phyloP scores from a whole-genome alignment of 2,329 filamentous ascomycete genomes.

The Monosporascus cannonballus region DNA sequence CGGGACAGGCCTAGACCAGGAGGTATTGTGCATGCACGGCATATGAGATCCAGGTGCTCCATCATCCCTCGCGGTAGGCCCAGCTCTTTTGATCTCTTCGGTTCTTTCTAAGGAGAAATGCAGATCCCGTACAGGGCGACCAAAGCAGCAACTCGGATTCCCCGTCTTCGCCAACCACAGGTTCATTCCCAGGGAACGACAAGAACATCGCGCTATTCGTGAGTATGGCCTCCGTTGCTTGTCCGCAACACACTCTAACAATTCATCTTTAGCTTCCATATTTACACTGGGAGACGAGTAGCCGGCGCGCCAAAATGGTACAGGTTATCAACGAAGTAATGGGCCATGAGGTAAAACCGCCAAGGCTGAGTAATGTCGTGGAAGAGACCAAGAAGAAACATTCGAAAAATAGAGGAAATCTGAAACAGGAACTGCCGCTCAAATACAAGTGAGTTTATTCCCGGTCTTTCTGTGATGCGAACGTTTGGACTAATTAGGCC shows the following conservation, averaged over 20 bases:
- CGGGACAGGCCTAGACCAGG: not conserved
- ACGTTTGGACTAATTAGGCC: not conserved
- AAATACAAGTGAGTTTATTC: not conserved
- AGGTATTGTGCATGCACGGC: conserved; percentile 3
- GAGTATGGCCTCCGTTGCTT: not conserved
- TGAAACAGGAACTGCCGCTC: not conserved
- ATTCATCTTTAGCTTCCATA: conserved; percentile 15
- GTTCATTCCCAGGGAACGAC: not conserved
- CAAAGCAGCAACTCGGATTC: not conserved
- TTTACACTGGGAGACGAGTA: conserved; percentile 22
- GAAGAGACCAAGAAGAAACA: not conserved
- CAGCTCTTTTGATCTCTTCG: not conserved
- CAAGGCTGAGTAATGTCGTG: not conserved
- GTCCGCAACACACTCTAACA: not conserved
- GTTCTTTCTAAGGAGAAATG: not conserved
- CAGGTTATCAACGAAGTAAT: conserved; percentile 12
- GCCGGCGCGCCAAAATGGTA: conserved; percentile 5
- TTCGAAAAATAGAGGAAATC: not conserved
- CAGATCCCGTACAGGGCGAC: not conserved
- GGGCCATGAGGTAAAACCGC: not conserved
- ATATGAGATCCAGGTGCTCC: conserved; percentile 4
- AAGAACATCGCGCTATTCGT: conserved; percentile 8
- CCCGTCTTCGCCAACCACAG: not conserved
- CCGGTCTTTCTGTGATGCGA: too few species aligned
- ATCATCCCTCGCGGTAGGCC: conserved; percentile 5